Evolutionary conservation across 2,329 filamentous ascomycete genomes (phyloP), one percentile per base, ranked within the genome.

Genomic region (Colletotrichum echinochloae): DNA sequence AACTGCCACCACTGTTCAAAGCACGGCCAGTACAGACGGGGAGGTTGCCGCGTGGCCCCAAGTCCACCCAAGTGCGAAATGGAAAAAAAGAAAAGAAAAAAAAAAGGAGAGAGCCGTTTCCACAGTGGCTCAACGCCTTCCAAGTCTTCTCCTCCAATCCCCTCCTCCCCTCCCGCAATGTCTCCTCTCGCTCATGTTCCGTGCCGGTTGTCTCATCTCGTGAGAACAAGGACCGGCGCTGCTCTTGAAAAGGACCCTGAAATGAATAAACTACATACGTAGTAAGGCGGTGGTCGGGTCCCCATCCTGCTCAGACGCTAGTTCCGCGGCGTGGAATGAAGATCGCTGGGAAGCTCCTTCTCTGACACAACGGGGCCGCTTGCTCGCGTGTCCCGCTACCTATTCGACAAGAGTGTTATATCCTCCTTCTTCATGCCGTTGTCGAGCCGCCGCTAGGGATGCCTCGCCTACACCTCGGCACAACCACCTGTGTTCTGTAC

Each of bases 181-280:
- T 60, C 56, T 60, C 56, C 41, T 28, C 41, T 60, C 56, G 56
- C 56, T 60, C 56, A 60, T n/a, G 39, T 60, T 60, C 56, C 39
- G 56, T 48, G 56, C 44, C 41, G 12, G 28, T 51, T 51, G 59
- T 51, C 56, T 60, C 60, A 44, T 67, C 52, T 51, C 44, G 44
- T 51, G 11, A 51, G 62, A 52, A 66, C 66, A 70, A 33, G 66
- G 56, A 51, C 63, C 62, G 51, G 26, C 56, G 56, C 51, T 61
- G 66, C 52, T 37, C 16, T 48, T 28, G 37, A 57, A 65, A 56
- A 66, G 37, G 49, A 70, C 67, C 67, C 67, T 70, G 67, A 62
- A 66, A 70, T 70, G 56, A 66, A 65, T 37, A 44, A 55, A 28
- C 62, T 66, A 70, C 67, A n/a, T n/a, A n/a, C n/a, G n/a, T n/a